phyloP scores from a whole-genome alignment of 768 basidiomycete species.

The Epithele typhae region DNA sequence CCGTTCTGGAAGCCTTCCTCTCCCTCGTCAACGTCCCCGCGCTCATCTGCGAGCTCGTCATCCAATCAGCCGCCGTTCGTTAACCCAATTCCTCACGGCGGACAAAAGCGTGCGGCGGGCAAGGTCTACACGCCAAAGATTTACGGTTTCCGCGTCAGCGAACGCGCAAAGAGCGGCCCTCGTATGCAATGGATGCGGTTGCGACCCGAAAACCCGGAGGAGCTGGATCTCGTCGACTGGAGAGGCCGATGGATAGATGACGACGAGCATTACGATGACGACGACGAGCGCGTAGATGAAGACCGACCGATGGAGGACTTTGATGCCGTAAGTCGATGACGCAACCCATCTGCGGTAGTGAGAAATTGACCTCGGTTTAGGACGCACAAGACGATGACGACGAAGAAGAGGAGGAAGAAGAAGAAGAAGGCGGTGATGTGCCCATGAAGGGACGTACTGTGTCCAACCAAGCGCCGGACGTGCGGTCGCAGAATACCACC shows the following conservation, averaged over 20 bases:
- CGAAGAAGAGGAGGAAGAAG: slow-evolving; percentile 51
- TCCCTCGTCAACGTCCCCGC: slow-evolving; percentile 49
- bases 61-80: slow-evolving; percentile 53
- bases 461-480: slow-evolving; percentile 1
- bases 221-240: slow-evolving; percentile 87
- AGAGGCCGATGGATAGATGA: slow-evolving; percentile 86
- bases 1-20: slow-evolving; percentile 81
- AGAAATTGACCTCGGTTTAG: too few relatives aligned
- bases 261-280: slow-evolving; percentile 62
- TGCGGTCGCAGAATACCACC: slow-evolving; percentile 28
- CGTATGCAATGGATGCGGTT: slow-evolving; percentile 95
- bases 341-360: too few relatives aligned
- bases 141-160: slow-evolving; percentile 97
- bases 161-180: slow-evolving; percentile 90
- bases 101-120: slow-evolving; percentile 83
- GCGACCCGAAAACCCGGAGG: slow-evolving; percentile 74
- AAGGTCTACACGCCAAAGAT: slow-evolving; percentile 89
- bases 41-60: slow-evolving; percentile 33
- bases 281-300: slow-evolving; percentile 37
- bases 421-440: slow-evolving; percentile 33
- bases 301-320: slow-evolving; percentile 86
- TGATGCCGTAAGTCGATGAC: slow-evolving; percentile 61
- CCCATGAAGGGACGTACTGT: slow-evolving; percentile 10
- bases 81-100: slow-evolving; percentile 87
- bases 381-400: slow-evolving; percentile 42